Percentiles rank a stretch among this genome's conserved stretches.
These are phyloP conservation scores for Dichotomocladium elegans DNA, from an alignment of 371 early-diverging fungal species.

Conservation along the genomic window DNA sequence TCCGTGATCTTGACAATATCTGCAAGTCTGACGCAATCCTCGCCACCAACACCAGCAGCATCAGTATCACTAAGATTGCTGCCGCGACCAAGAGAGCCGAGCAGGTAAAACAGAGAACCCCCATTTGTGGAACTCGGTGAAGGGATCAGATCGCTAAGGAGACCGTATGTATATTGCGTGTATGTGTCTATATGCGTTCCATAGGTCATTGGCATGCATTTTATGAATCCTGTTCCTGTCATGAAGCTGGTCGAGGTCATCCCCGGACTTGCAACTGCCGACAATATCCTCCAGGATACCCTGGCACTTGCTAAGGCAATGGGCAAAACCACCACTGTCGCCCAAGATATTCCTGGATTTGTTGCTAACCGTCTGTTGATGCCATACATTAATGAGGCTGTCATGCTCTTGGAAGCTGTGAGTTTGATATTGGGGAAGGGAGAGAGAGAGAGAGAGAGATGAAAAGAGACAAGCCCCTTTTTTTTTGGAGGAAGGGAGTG, in stretches of 20 bases:
- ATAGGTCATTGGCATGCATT: constrained; percentile 88
- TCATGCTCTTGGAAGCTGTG: constrained; percentile 85
- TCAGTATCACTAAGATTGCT: constrained; percentile 78
- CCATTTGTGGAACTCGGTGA: background rate
- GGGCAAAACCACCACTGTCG: constrained; percentile 91
- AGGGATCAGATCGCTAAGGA: too few species aligned
- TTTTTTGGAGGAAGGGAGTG: too few species aligned
- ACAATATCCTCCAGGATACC: constrained; percentile 69
- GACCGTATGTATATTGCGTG: background rate
- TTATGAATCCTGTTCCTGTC: constrained; percentile 96
- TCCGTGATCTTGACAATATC: constrained; percentile 69
- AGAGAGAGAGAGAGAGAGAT: background rate
- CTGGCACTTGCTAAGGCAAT: constrained; percentile 74
- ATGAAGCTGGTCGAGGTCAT: constrained; percentile 98
- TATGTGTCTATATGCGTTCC: background rate
- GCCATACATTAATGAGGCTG: constrained; percentile 98
- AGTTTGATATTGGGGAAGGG: constrained; percentile 9
- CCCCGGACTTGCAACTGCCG: constrained; percentile 85
- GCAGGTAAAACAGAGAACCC: constrained; percentile 28
- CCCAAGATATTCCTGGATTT: constrained; percentile 93
- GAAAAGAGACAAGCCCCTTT: background rate
- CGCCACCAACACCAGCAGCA: constrained; percentile 88
- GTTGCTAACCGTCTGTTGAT: constrained; percentile 96
- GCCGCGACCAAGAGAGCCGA: constrained; percentile 82
- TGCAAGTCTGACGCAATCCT: constrained; percentile 79